Percentiles rank a stretch among this genome's conserved stretches.
These are phyloP conservation scores for Bjerkandera adusta DNA, from an alignment of 1,284 basidiomycete genomes.

Conservation along the genomic window DNA sequence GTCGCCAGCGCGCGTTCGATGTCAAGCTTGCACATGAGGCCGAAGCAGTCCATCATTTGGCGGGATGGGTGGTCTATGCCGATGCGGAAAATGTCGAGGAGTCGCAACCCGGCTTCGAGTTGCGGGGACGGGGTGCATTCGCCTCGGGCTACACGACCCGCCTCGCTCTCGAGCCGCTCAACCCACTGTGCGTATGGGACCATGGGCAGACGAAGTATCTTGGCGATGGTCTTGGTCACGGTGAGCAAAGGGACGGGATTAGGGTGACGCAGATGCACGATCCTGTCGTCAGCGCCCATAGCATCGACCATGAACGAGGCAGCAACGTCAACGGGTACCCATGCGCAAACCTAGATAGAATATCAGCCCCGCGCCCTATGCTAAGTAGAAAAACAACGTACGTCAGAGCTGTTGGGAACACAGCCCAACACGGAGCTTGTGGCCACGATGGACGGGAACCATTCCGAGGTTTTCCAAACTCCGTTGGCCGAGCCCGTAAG, in stretches of 20 bases:
- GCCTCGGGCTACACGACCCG: too few species aligned
- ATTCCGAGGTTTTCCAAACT: constrained; percentile 30
- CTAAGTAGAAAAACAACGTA: constrained; percentile 6
- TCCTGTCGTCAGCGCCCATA: constrained; percentile 13
- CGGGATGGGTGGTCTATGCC: too few species aligned
- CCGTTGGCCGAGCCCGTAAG: constrained; percentile 27
- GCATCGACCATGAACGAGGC: constrained; percentile 19
- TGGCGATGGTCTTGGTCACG: constrained; percentile 19
- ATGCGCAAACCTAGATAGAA: constrained; percentile 18
- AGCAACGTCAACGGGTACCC: constrained; percentile 24
- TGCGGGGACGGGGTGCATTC: too few species aligned
- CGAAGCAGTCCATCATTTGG: too few species aligned
- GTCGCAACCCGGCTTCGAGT: too few species aligned
- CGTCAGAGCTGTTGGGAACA: constrained; percentile 25
- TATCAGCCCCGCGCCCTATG: too few species aligned
- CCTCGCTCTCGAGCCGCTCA: constrained; percentile 13
- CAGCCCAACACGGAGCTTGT: constrained; percentile 23
- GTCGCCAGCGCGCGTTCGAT: too few species aligned
- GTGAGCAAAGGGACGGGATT: constrained; percentile 20
- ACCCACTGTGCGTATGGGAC: constrained; percentile 24
- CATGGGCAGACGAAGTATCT: constrained; percentile 20
- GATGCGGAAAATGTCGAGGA: too few species aligned
- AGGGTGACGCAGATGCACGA: constrained; percentile 31
- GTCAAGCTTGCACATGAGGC: too few species aligned
- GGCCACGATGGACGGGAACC: constrained; percentile 30